These are phyloP conservation scores for Aristolochia contorta DNA, from an alignment of 164 flowering plant genomes.

Conservation along the genomic window DNA sequence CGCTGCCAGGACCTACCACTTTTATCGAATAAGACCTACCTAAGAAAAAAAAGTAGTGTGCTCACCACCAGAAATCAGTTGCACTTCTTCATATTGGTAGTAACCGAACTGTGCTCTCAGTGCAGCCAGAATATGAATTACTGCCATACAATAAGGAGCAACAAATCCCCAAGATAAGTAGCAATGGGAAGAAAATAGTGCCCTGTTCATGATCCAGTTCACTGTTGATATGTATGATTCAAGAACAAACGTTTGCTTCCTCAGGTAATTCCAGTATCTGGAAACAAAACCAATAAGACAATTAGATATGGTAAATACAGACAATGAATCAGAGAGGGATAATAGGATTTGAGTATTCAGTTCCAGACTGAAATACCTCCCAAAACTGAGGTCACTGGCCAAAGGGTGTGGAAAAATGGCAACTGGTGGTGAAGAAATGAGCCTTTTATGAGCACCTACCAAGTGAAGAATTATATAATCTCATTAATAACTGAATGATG, in stretches of 20 bases:
- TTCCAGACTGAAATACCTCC: conserved; percentile 37
- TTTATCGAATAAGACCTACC: conserved; percentile 17
- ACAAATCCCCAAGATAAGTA: conserved; percentile 98
- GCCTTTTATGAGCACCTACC: conserved; percentile 78
- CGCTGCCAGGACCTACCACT: neutral
- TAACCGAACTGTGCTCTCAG: conserved; percentile 29
- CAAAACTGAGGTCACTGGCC: conserved; percentile 82
- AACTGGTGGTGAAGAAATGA: conserved; percentile 90
- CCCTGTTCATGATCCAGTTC: conserved; percentile 86
- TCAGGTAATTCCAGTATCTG: conserved; percentile 97
- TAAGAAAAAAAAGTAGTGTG: conserved; percentile 19
- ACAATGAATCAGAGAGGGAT: neutral
- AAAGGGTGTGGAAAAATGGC: conserved; percentile 97
- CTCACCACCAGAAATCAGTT: conserved; percentile 53
- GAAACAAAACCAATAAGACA: conserved; percentile 11
- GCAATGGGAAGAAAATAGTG: conserved; percentile 75
- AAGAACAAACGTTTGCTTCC: conserved; percentile 95
- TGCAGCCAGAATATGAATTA: conserved; percentile 64
- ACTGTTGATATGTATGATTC: conserved; percentile 71
- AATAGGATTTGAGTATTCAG: neutral
- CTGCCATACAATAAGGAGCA: conserved; percentile 70
- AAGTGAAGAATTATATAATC: too few species aligned
- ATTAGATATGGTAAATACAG: neutral
- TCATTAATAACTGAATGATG: too few species aligned
- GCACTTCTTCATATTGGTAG: conserved; percentile 27